Base-by-base conservation (phyloP, 2,329 filamentous ascomycete species). In the Penicillium aurantiogriseum region DNA sequence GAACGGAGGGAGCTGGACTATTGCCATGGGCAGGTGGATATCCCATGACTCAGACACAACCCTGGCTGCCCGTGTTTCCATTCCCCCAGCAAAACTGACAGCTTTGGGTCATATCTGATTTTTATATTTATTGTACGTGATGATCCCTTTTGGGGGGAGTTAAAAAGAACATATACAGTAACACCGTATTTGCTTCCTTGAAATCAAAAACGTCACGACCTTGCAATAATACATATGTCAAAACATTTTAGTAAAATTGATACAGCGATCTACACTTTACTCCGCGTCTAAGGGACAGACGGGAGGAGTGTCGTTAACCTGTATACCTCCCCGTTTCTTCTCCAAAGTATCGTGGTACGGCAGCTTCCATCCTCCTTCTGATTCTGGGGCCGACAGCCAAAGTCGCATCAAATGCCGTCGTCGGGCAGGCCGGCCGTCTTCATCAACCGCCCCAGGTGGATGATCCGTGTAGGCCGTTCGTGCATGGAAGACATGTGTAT, bases 261-360 rank as follows among this genome's bases (percentile, higher is more conserved):
- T 29, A 45, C n/a, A 19, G 5, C 5, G 11, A 19, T 45, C 1
- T 31, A 31, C 29, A 13, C 13, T 7, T 54, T 33, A 69, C 48
- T 69, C 67, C 10, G 67, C 67, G 58, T 69, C 67, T 49, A 69
- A 51, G 4, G 67, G 67, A 29, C 62, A 68, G n/a, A 62, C 52
- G 15, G 67, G 68, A 5, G 66, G 59, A 19, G 62, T 61, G 21
- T 70, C 56, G 48, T 69, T 63, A 3, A 69, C 66, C 51, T 70
- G 67, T 29, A 70, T 68, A 27, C 68, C 66, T 15, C 67, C 68
- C 6, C 68, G 62, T 52, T 70, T 70, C 58, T 66, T 67, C 42
- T 69, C 60, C n/a, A 63, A 42, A 9, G 62, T 50, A 50, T 70
- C 68, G 17, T 56, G 57, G 44, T 64, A 70, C 2, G 68, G 68